These are phyloP conservation scores for Solanum pennellii DNA, from an alignment of 257 asterid genomes.

Conservation along the genomic window DNA sequence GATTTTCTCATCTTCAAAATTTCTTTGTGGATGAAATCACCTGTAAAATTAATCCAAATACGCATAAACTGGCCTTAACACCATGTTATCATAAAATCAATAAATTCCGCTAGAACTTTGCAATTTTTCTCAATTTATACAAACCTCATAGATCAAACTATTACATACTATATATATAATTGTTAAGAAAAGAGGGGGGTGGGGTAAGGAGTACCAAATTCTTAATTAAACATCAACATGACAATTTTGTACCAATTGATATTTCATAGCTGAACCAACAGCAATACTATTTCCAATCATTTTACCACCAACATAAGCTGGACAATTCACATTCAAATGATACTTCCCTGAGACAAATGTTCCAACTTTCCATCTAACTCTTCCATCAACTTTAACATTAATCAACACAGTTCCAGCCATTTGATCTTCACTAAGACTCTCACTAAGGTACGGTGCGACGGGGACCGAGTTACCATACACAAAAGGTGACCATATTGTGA, in stretches of 20 bases:
- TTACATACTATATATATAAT: not conserved
- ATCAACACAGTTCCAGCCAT: slow-evolving; percentile 32
- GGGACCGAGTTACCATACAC: slow-evolving; percentile 35
- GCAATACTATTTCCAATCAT: slow-evolving; percentile 8
- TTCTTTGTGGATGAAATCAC: not conserved
- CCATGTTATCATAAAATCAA: not conserved
- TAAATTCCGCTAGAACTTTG: not conserved
- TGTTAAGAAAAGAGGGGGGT: not conserved
- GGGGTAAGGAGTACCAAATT: not conserved
- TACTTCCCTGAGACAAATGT: slow-evolving; percentile 36
- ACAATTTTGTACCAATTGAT: slow-evolving; percentile 39
- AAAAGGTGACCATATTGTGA: slow-evolving; percentile 50
- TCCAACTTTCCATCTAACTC: slow-evolving; percentile 51
- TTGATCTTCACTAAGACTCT: slow-evolving; percentile 25
- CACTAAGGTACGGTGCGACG: slow-evolving; percentile 28
- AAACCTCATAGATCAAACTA: not conserved
- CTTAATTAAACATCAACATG: slow-evolving; percentile 29
- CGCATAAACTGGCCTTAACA: not conserved
- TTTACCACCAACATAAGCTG: slow-evolving; percentile 27
- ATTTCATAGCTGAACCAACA: slow-evolving; percentile 31
- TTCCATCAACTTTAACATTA: slow-evolving; percentile 31
- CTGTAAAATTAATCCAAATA: not conserved
- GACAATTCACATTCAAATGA: slow-evolving; percentile 38
- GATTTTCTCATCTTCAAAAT: not conserved
- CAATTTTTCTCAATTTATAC: not conserved